phyloP scores from a whole-genome alignment of 31 red algal species.

The Odonthalia washingtoniensis region DNA sequence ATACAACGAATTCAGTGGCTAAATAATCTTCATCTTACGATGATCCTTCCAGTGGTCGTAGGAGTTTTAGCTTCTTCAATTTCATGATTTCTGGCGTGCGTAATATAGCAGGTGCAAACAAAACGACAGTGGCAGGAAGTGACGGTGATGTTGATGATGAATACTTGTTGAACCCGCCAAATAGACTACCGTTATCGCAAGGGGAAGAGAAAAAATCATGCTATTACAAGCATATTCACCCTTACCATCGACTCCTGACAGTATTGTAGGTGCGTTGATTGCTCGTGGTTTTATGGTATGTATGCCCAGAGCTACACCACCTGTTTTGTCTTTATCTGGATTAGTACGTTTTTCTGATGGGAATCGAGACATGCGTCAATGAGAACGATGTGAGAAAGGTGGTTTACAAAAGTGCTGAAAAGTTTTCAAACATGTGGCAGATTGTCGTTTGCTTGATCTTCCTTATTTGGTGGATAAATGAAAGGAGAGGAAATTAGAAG shows the following conservation, averaged over 20 bases:
- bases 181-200: conserved; percentile 52
- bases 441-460: conserved; percentile 35
- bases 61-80: conserved; percentile 50
- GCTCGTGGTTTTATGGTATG: conserved; percentile 62
- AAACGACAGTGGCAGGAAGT: conserved; percentile 13
- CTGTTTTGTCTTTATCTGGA: conserved; percentile 66
- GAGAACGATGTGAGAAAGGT: conserved; percentile 52
- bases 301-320: conserved; percentile 50
- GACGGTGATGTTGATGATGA: conserved; percentile 33
- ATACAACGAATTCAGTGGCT: no score
- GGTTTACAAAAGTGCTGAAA: conserved; percentile 59
- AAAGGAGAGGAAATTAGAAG: neutral
- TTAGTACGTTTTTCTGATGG: conserved; percentile 40
- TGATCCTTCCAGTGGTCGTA: no score
- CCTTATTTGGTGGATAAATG: conserved; percentile 30
- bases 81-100: conserved; percentile 69
- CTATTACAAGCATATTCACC: conserved; percentile 70
- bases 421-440: conserved; percentile 47
- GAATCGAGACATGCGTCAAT: conserved; percentile 68
- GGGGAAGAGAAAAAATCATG: conserved; percentile 64
- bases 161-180: conserved; percentile 53
- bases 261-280: conserved; percentile 56
- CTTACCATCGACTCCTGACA: conserved; percentile 65
- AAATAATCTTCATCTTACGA: no score
- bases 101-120: conserved; percentile 54